A percentile compares a stretch with the other conserved stretches of the same genome.
These are phyloP conservation scores for Beauveria medogensis DNA, from an alignment of 2,329 filamentous ascomycete species.

Conservation along the genomic window DNA sequence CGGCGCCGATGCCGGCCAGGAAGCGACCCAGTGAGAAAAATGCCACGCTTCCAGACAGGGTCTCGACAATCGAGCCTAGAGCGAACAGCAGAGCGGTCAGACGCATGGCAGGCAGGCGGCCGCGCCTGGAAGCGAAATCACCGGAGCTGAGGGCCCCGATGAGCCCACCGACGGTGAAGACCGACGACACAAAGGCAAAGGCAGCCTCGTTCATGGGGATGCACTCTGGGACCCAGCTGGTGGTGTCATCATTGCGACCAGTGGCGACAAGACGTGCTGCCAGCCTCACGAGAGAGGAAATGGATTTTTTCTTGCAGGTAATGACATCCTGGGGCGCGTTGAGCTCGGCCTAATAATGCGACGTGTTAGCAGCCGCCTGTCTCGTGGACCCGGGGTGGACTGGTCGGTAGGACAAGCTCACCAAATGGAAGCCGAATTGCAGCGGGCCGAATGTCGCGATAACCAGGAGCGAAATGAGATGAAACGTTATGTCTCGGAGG, in stretches of 20 bases:
- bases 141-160: slow-evolving; percentile 74
- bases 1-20: slow-evolving; percentile 74
- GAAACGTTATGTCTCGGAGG: slow-evolving; percentile 55
- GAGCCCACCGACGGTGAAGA: slow-evolving; percentile 86
- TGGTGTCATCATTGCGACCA: not conserved
- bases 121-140: slow-evolving; percentile 67
- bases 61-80: slow-evolving; percentile 67
- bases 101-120: slow-evolving; percentile 69
- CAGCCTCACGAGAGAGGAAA: slow-evolving; percentile 23
- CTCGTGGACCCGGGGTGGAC: not conserved
- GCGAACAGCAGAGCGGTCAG: slow-evolving; percentile 70
- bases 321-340: slow-evolving; percentile 94
- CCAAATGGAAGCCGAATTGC: slow-evolving; percentile 91
- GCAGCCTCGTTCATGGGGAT: slow-evolving; percentile 78
- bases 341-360: slow-evolving; percentile 60
- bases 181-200: slow-evolving; percentile 80
- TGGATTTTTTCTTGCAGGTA: slow-evolving; percentile 61
- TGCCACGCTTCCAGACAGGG: slow-evolving; percentile 58
- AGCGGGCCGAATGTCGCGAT: slow-evolving; percentile 78
- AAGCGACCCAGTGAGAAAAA: slow-evolving; percentile 67
- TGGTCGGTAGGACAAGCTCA: slow-evolving; percentile 32
- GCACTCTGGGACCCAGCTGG: slow-evolving; percentile 55
- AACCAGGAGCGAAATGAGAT: slow-evolving; percentile 67
- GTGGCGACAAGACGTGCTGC: slow-evolving; percentile 11
- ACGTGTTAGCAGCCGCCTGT: slow-evolving; percentile 12